phyloP scores from a whole-genome alignment of 192 early-diverging fungal genomes.

The Umbelopsis vinacea region DNA sequence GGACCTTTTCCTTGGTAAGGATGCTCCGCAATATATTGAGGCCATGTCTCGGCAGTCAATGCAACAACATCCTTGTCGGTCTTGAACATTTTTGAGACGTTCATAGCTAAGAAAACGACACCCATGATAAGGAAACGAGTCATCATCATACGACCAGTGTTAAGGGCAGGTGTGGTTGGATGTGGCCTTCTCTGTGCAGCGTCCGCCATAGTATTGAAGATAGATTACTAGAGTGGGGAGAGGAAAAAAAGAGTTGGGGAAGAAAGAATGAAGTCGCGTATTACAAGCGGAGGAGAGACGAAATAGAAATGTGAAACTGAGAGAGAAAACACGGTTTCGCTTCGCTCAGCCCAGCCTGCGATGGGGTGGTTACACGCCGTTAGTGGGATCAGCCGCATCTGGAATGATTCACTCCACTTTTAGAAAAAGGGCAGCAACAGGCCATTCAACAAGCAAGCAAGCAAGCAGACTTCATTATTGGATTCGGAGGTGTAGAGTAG shows the following conservation, averaged over 20 bases:
- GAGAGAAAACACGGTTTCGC: neutral
- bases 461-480: too few relatives aligned
- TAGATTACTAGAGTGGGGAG: neutral
- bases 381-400: slow-evolving; percentile 14
- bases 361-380: slow-evolving; percentile 8
- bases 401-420: neutral
- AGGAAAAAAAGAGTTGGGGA: neutral
- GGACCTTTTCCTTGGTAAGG: slow-evolving; percentile 21
- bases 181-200: neutral
- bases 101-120: neutral
- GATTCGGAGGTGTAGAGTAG: too few relatives aligned
- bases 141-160: slow-evolving; percentile 4
- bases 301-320: neutral
- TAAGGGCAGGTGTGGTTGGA: neutral
- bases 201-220: neutral
- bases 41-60: slow-evolving; percentile 4
- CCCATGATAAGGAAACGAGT: slow-evolving; percentile 7
- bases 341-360: neutral
- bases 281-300: neutral
- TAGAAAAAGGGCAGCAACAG: neutral
- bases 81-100: neutral
- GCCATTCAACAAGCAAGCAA: neutral
- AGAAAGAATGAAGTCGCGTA: neutral
- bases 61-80: neutral
- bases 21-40: slow-evolving; percentile 20